A percentile compares a stretch with the other conserved stretches of the same genome.
These are phyloP conservation scores for Pseudotsuga menziesii DNA, from an alignment of 75 land plant species.

Conservation along the genomic window DNA sequence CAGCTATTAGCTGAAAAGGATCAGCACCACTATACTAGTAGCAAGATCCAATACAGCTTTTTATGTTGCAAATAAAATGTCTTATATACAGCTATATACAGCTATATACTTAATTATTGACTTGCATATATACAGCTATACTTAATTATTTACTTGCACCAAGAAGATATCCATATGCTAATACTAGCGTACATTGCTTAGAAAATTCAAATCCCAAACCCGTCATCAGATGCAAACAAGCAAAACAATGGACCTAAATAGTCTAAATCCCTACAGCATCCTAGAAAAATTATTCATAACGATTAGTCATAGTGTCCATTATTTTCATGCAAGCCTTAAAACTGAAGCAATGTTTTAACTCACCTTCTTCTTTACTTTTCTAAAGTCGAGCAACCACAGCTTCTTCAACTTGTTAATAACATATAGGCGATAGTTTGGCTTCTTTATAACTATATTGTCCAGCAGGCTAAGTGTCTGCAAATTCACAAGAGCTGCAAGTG, in stretches of 20 bases:
- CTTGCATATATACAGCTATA: too few relatives aligned
- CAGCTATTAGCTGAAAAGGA: background rate
- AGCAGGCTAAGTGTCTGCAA: conserved; percentile 77
- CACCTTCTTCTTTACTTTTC: conserved; percentile 94
- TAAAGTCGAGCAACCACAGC: conserved; percentile 87
- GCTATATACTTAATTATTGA: too few relatives aligned
- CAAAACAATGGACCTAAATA: too few relatives aligned
- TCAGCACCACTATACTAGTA: too few relatives aligned
- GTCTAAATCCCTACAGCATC: background rate
- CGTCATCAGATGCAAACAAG: background rate
- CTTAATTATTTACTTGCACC: background rate
- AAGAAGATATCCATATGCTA: background rate
- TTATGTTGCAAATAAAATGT: background rate
- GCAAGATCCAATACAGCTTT: background rate
- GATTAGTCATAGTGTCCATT: background rate
- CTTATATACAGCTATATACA: background rate
- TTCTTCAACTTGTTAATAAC: conserved; percentile 84
- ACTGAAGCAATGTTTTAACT: background rate
- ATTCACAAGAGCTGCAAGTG: conserved; percentile 73
- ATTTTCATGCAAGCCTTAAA: background rate
- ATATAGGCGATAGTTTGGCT: conserved; percentile 80
- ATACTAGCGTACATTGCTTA: background rate
- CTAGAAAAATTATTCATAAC: background rate
- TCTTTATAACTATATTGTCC: conserved; percentile 86
- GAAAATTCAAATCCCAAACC: background rate